Percentiles rank a stretch among this genome's conserved stretches.
phyloP scores from a whole-genome alignment of 305 asterid species.

The Ruellia speciosa region DNA sequence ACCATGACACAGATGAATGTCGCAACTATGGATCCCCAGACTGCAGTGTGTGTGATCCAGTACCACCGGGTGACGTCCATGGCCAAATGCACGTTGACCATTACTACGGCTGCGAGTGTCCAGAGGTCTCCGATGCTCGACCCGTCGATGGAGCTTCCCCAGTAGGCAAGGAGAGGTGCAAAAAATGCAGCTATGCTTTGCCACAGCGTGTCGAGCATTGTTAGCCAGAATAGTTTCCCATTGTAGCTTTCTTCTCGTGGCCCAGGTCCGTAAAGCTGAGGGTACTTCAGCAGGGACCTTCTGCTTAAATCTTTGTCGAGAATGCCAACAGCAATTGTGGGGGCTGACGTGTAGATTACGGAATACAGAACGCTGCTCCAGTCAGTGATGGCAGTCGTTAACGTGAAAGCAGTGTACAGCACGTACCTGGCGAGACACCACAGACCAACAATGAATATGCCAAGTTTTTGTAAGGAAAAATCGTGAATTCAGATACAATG shows the following conservation, averaged over 20 bases:
- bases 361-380: conserved; percentile 80
- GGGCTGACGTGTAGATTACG: conserved; percentile 54
- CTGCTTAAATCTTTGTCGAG: conserved; percentile 72
- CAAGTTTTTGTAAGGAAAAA: no score
- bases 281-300: conserved; percentile 42
- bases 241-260: conserved; percentile 67
- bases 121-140: conserved; percentile 76
- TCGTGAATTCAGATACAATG: not conserved
- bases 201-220: conserved; percentile 71
- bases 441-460: conserved; percentile 15
- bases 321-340: conserved; percentile 57
- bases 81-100: conserved; percentile 65
- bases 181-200: conserved; percentile 61
- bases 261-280: conserved; percentile 68
- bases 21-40: conserved; percentile 68
- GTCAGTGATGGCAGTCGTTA: conserved; percentile 70
- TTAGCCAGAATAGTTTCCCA: conserved; percentile 47
- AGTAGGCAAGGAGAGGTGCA: conserved; percentile 52
- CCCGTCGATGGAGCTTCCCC: conserved; percentile 47
- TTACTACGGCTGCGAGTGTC: conserved; percentile 60
- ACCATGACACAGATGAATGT: conserved; percentile 55
- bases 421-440: no score
- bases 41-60: conserved; percentile 60
- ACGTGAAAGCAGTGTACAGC: conserved; percentile 53
- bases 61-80: conserved; percentile 64